Conservation (phyloP, 805 yeast genomes). For the Yamadazyma ubonensis region DNA sequence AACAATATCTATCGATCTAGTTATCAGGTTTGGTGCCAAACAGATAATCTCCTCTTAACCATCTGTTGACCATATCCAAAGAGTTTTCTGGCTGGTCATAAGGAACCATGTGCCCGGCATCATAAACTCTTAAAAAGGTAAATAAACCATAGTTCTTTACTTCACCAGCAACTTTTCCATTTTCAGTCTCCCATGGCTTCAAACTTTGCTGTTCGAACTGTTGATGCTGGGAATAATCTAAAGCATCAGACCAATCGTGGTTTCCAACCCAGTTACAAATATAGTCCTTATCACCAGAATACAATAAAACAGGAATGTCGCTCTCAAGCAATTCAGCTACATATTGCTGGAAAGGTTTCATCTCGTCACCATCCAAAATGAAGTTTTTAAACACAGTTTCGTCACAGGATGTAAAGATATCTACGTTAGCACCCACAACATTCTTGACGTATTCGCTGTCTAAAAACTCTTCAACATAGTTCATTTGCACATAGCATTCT, state of each 20-base stretch:
- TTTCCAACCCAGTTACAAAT: constrained; percentile 49
- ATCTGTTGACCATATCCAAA: constrained; percentile 78
- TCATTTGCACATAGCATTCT: constrained; percentile 53
- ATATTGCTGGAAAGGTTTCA: constrained; percentile 69
- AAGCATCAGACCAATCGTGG: constrained; percentile 39
- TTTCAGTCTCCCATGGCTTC: constrained; percentile 38
- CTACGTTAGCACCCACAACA: constrained; percentile 57
- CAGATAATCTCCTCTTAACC: constrained; percentile 69
- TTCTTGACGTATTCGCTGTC: constrained; percentile 53
- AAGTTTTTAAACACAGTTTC: constrained; percentile 51
- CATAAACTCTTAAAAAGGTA: constrained; percentile 80
- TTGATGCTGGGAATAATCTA: constrained; percentile 26
- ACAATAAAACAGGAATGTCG: constrained; percentile 40
- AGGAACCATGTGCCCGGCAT: constrained; percentile 97
- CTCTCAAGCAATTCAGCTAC: constrained; percentile 43
- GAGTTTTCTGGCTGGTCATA: constrained; percentile 79
- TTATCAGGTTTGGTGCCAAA: constrained; percentile 14
- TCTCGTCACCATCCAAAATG: constrained; percentile 61
- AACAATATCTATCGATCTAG: too few species aligned
- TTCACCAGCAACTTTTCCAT: constrained; percentile 61
- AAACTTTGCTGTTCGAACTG: constrained; percentile 20
- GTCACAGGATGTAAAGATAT: constrained; percentile 46
- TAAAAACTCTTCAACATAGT: constrained; percentile 50
- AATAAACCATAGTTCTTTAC: constrained; percentile 70
- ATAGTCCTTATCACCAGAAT: constrained; percentile 47